Evolutionary conservation across 441 rosid genomes (phyloP).

Genomic region (Isatis lusitanica): DNA sequence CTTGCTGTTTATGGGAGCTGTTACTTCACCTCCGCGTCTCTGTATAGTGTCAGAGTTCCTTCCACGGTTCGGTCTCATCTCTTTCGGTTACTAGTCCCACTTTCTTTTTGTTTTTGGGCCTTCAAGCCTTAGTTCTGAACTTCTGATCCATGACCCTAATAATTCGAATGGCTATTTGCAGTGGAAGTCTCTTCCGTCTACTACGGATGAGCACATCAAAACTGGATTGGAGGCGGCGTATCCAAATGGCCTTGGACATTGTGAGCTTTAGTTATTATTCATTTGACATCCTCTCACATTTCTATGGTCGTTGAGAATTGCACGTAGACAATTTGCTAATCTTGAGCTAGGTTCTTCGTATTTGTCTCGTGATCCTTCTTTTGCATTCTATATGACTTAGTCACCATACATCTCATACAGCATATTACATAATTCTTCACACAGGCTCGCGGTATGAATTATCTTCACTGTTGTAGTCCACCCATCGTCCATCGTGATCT

Average conservation of each 20-base stretch:
- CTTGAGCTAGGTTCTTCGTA: neutral
- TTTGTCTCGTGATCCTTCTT: neutral
- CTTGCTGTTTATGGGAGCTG: slow-evolving; percentile 4
- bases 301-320: neutral
- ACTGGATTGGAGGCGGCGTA: neutral
- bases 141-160: neutral
- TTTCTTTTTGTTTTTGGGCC: neutral
- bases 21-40: neutral
- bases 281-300: neutral
- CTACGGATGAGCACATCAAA: neutral
- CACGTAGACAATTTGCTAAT: neutral
- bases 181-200: neutral
- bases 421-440: neutral
- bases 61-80: neutral
- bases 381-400: neutral
- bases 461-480: neutral
- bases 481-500: neutral
- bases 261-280: neutral
- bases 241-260: neutral
- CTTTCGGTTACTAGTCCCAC: neutral
- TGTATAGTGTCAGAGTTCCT: neutral
- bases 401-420: neutral
- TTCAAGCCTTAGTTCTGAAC: neutral
- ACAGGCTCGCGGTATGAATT: slow-evolving; percentile 4
- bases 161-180: neutral